phyloP scores from a whole-genome alignment of 495 filamentous ascomycete species.

The Lentithecium fluviatile region DNA sequence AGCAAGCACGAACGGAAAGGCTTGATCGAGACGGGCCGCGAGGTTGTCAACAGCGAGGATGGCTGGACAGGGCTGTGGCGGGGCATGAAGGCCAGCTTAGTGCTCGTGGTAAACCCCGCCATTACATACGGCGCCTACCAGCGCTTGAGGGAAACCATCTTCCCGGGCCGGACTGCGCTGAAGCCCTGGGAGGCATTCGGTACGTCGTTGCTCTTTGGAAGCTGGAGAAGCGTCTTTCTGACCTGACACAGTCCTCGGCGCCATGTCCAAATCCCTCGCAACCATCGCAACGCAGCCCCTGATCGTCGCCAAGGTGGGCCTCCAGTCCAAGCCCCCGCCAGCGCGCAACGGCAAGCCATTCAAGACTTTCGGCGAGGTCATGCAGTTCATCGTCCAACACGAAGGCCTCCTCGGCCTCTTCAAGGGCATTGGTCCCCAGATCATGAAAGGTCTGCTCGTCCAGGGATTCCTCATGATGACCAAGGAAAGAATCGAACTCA shows the following conservation, averaged over 20 bases:
- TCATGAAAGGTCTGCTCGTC: conserved; percentile 87
- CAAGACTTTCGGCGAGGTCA: conserved; percentile 91
- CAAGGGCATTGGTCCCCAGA: conserved; percentile 95
- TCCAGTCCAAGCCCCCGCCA: conserved; percentile 89
- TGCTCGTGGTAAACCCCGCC: conserved; percentile 92
- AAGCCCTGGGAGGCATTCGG: conserved; percentile 87
- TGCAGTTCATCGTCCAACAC: conserved; percentile 85
- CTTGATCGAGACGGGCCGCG: conserved; percentile 79
- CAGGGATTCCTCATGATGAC: conserved; percentile 99
- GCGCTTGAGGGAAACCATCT: conserved; percentile 75
- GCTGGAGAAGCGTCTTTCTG: conserved; percentile 29
- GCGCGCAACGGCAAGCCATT: conserved; percentile 85
- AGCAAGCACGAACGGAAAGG: conserved; percentile 80
- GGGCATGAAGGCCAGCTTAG: conserved; percentile 92
- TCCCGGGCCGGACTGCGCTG: conserved; percentile 72
- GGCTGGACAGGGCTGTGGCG: conserved; percentile 88
- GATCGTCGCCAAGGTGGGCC: conserved; percentile 96
- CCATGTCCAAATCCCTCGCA: conserved; percentile 87
- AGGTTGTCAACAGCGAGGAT: conserved; percentile 89
- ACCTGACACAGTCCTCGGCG: conserved; percentile 68
- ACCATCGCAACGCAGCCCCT: conserved; percentile 92
- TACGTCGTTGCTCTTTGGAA: conserved; percentile 55
- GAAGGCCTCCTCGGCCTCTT: conserved; percentile 82
- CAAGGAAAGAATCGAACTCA: conserved; percentile 91
- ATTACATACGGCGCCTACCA: conserved; percentile 99